Evolutionary conservation across 371 early-diverging fungal species (phyloP).

Genomic region (Mortierella sp.): DNA sequence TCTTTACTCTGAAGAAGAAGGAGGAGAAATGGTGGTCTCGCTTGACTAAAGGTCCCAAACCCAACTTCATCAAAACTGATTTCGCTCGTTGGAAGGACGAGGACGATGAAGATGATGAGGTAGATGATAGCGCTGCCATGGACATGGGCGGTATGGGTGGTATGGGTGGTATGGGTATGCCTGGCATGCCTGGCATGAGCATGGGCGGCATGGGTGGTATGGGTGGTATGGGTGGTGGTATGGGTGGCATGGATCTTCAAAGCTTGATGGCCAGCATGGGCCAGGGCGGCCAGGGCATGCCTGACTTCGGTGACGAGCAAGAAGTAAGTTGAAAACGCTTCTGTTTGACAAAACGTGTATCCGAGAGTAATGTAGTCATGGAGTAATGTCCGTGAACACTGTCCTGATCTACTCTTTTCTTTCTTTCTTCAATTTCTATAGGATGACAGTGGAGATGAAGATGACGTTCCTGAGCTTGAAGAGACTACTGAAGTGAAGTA

Average conservation of each 20-base stretch:
- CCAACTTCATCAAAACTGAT: conserved; percentile 90
- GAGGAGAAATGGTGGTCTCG: conserved; percentile 87
- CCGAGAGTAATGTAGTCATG: too few species aligned
- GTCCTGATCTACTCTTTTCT: neutral
- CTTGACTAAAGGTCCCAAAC: conserved; percentile 76
- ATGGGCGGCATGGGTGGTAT: conserved; percentile 68
- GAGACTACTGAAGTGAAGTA: conserved; percentile 23
- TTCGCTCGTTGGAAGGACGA: conserved; percentile 94
- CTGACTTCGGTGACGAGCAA: conserved; percentile 18
- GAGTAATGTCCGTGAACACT: neutral
- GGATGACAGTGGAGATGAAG: conserved; percentile 31
- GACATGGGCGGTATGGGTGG: conserved; percentile 67
- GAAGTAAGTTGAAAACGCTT: neutral
- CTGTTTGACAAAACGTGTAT: neutral
- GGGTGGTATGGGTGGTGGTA: conserved; percentile 63
- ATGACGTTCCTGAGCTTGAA: conserved; percentile 43
- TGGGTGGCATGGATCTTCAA: conserved; percentile 48
- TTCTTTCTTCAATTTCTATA: conserved; percentile 10
- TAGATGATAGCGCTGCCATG: conserved; percentile 64
- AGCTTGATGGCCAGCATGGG: conserved; percentile 50
- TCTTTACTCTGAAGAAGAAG: conserved; percentile 79
- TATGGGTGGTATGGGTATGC: conserved; percentile 62
- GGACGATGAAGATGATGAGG: conserved; percentile 91
- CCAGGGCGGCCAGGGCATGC: conserved; percentile 30
- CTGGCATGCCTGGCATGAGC: conserved; percentile 62